Evolutionary conservation across 805 yeast genomes (phyloP).

Genomic region (Kluyveromyces aestuarii): DNA sequence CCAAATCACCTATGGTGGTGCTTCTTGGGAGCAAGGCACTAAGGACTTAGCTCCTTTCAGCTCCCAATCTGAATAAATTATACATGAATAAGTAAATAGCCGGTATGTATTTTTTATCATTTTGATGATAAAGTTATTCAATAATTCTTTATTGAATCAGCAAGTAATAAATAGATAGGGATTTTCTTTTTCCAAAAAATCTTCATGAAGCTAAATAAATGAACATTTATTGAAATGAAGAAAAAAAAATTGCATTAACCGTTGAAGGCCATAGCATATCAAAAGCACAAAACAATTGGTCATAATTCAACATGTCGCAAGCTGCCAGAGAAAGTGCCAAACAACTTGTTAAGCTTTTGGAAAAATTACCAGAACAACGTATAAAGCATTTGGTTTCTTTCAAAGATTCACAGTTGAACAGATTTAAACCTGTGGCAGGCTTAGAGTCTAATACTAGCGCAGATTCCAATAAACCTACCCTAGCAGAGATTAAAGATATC

Average conservation of each 20-base stretch:
- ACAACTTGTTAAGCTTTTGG: constrained; percentile 47
- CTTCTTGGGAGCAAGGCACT: constrained; percentile 82
- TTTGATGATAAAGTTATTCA: neutral
- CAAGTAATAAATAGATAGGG: neutral
- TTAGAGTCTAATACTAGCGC: constrained; percentile 33
- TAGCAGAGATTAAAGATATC: constrained; percentile 33
- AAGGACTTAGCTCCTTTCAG: constrained; percentile 63
- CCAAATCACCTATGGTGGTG: constrained; percentile 64
- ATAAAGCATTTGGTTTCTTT: constrained; percentile 62
- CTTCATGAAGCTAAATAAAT: neutral
- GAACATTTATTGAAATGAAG: neutral
- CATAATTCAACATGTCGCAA: constrained; percentile 2
- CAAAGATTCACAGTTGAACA: constrained; percentile 53
- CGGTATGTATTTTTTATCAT: neutral
- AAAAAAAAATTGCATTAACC: no score
- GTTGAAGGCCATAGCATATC: neutral
- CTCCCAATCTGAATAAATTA: constrained; percentile 42
- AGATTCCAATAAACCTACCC: constrained; percentile 31
- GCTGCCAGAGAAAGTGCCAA: constrained; percentile 42
- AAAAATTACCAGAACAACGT: constrained; percentile 59
- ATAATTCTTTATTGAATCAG: neutral
- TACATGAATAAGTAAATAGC: neutral
- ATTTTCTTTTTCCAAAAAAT: no score
- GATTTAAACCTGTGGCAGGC: constrained; percentile 46
- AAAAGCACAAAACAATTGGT: neutral